Evolutionary conservation across 352 stramenopile species (phyloP), one percentile per base, ranked within the genome.

Genomic region (Pilasporangium apinafurcum): DNA sequence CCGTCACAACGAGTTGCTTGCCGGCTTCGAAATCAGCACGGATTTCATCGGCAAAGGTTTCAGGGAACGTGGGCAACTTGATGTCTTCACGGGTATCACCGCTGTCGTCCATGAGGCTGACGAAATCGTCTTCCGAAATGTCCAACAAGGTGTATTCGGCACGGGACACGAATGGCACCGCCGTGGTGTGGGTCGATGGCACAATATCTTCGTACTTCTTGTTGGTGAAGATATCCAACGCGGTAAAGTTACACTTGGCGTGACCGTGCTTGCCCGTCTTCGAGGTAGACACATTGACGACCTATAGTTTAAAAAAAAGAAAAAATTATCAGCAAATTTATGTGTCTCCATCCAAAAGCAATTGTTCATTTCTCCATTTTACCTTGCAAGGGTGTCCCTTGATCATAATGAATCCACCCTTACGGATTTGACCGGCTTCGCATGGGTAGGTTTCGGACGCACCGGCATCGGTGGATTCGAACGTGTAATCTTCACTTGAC

Each of bases 211-310:
- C 96, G 54, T 96, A 90, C 92, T 99, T 99, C 86, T 99, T 99
- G 71, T 98, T 98, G 44, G 95, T 99, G 89, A 99, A 99, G 74
- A 99, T 99, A 81, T 99, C 96, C 27, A 96, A 82, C 50, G 96
- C 96, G 56, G 87, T 97, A 67, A 99, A 99, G 89, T 99, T 99
- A 64, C 95, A 98, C 88, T 99, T 99, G 61, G 97, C 97, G 89
- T 99, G 97, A 52, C 97, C 97, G 88, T 99, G 97, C 95, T 99
- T 99, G 80, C 97, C 97, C 50, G 97, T 99, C 95, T 99, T 99
- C 51, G 97, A 99, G 51, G 97, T 98, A 58, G 97, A 98, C 56
- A 99, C 96, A 63, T 69, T 95, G 43, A 95, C 86, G 33, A 96
- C 81, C 43, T 65, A 27, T 42, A 22, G 31, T 52, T n/a, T 10